phyloP scores from a whole-genome alignment of 495 filamentous ascomycete species.

The Tuber calosporum region DNA sequence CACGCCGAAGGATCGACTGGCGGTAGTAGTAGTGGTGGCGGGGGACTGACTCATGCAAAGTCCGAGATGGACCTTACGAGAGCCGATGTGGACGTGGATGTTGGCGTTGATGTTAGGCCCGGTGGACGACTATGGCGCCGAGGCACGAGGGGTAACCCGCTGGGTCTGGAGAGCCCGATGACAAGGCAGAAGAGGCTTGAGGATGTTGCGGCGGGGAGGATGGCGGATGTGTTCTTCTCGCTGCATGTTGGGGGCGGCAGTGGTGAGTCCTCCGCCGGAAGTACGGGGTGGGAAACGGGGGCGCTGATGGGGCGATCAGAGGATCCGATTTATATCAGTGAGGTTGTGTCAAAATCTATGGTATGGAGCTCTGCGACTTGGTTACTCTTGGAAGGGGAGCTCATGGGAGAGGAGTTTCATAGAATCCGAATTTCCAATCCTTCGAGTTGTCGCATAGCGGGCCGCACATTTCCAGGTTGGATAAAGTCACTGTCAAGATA shows the following conservation, averaged over 20 bases:
- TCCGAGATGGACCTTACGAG: conserved; percentile 64
- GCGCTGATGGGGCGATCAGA: conserved; percentile 44
- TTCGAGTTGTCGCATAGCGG: conserved; percentile 71
- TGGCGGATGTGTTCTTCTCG: conserved; percentile 83
- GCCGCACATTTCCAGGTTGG: conserved; percentile 57
- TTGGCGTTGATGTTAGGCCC: background rate
- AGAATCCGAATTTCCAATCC: conserved; percentile 81
- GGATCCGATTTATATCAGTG: conserved; percentile 84
- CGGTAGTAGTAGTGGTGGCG: background rate
- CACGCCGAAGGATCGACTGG: conserved; percentile 23
- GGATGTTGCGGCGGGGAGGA: conserved; percentile 59
- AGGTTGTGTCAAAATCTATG: conserved; percentile 67
- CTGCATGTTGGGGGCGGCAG: conserved; percentile 51
- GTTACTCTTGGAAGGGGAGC: background rate
- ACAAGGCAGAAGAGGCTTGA: conserved; percentile 68
- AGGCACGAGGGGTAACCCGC: conserved; percentile 23
- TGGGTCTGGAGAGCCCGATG: conserved; percentile 16
- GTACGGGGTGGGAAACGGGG: conserved; percentile 6
- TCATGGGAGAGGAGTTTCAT: conserved; percentile 5
- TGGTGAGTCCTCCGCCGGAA: conserved; percentile 7
- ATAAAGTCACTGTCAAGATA: conserved; percentile 60
- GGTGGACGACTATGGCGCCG: conserved; percentile 16
- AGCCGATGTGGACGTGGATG: conserved; percentile 4
- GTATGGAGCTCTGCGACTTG: conserved; percentile 41
- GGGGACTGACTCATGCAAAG: conserved; percentile 50